Evolutionary conservation across 345 rosid species (phyloP), one percentile per base, ranked within the genome.

Genomic region (Gossypium rotundifolium): DNA sequence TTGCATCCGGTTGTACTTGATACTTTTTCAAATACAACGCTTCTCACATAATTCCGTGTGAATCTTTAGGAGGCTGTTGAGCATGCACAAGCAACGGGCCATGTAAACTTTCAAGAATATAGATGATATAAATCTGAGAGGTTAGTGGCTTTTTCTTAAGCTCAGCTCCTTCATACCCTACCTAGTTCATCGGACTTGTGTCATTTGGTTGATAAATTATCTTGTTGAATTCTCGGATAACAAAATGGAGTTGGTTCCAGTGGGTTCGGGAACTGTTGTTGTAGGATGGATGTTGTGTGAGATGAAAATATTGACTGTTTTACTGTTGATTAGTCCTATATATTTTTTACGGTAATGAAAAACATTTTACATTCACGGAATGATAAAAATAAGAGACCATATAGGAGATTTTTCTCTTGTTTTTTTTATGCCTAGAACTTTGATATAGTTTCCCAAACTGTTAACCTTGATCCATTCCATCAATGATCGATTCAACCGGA

Each of bases 1-100:
- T 22, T 1, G 62, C 62, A 22, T 20, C 2, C 1, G 10, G 29
- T 23, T 25, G 29, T 1, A 20, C 65, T 74, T 77, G 40, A 14
- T 38, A n/a, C 45, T 6, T 55, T 57, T 57, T 57, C 23, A 75
- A 29, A 64, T 29, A 8, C 11, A 7, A 51, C 7, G 27, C 9
- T 18, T 74, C 61, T 75, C 14, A 57, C 18, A 3, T 16, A 25
- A n/a, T 23, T 52, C 70, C 20, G 3, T 61, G 18, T 45, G 38
- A 61, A 83, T 68, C 7, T 9, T 46, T 86, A 95, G 98, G 97
- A 93, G 83, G 98, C 98, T 51, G 88, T 77, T 77, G 97, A 90
- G 78, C 97, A 95, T 84, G 97, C 99, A 25, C 94, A 87, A 81
- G 96, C 96, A 48, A 93, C 97, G 5, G 98, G 97, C 68, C 98